These are phyloP conservation scores for Protomyces inouyei DNA, from an alignment of 1,139 yeast species.

Conservation along the genomic window DNA sequence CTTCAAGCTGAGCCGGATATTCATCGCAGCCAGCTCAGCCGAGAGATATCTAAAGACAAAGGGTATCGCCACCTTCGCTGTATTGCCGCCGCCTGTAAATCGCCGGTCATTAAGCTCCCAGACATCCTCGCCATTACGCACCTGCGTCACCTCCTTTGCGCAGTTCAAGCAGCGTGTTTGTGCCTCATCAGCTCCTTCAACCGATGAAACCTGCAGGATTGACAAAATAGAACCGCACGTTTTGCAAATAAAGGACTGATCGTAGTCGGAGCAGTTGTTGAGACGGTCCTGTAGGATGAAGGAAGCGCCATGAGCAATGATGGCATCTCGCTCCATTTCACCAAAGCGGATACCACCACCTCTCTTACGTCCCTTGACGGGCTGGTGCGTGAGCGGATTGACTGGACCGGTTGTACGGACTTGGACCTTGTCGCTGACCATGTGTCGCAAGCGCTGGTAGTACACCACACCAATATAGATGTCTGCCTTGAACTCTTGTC, in stretches of 20 bases:
- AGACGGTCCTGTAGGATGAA: conserved; percentile 90
- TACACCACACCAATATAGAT: conserved; percentile 95
- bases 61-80: conserved; percentile 94
- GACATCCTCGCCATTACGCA: conserved; percentile 54
- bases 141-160: conserved; percentile 48
- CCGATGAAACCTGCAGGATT: conserved; percentile 64
- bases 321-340: conserved; percentile 99
- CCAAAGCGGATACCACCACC: conserved; percentile 99
- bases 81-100: conserved; percentile 85
- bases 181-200: conserved; percentile 47
- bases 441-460: conserved; percentile 96
- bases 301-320: conserved; percentile 98
- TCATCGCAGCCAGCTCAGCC: conserved; percentile 96
- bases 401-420: conserved; percentile 99
- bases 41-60: conserved; percentile 92
- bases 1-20: conserved; percentile 51
- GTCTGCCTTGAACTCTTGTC: conserved; percentile 93
- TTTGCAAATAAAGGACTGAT: conserved; percentile 85
- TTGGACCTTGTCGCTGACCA: conserved; percentile 99
- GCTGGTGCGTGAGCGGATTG: conserved; percentile 95
- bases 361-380: conserved; percentile 98
- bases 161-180: conserved; percentile 87
- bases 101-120: conserved; percentile 97
- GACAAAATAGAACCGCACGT: conserved; percentile 90
- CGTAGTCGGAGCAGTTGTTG: conserved; percentile 91